Conservation (phyloP, 768 basidiomycete genomes). For the Phlegmacium glaucopus region DNA sequence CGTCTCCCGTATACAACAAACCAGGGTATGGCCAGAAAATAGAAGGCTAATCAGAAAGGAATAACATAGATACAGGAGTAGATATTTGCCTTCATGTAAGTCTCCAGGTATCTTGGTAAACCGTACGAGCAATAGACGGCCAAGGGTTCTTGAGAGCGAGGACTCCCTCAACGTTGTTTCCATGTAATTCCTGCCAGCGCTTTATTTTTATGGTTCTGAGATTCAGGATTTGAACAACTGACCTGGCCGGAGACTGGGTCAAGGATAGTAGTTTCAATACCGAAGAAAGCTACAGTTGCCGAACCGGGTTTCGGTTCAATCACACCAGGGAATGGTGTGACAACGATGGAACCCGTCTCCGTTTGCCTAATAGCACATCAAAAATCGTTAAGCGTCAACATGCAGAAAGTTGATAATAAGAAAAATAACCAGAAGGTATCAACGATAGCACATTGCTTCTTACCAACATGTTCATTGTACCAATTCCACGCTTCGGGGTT, state of each 20-base stretch:
- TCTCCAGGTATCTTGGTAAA: conserved; percentile 71
- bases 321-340: conserved; percentile 95
- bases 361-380: conserved; percentile 66
- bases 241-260: conserved; percentile 78
- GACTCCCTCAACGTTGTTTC: conserved; percentile 87
- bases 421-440: conserved; percentile 78
- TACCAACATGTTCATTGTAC: conserved; percentile 96
- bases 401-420: conserved; percentile 8
- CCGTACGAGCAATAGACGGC: conserved; percentile 93
- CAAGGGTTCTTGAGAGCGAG: conserved; percentile 84
- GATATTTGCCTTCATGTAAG: conserved; percentile 43
- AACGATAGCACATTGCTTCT: conserved; percentile 84
- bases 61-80: background rate
- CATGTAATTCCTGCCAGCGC: conserved; percentile 55
- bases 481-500: conserved; percentile 99
- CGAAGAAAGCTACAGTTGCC: conserved; percentile 98
- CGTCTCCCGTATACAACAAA: conserved; percentile 96
- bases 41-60: background rate
- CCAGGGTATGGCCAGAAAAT: conserved; percentile 71
- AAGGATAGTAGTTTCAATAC: conserved; percentile 84
- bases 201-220: background rate
- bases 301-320: conserved; percentile 95
- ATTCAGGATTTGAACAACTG: conserved; percentile 11
- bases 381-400: conserved; percentile 4
- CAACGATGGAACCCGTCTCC: conserved; percentile 93